Evolutionary conservation across 495 filamentous ascomycete genomes (phyloP), one percentile per base, ranked within the genome.

Genomic region (Aspergillus bridgeri): DNA sequence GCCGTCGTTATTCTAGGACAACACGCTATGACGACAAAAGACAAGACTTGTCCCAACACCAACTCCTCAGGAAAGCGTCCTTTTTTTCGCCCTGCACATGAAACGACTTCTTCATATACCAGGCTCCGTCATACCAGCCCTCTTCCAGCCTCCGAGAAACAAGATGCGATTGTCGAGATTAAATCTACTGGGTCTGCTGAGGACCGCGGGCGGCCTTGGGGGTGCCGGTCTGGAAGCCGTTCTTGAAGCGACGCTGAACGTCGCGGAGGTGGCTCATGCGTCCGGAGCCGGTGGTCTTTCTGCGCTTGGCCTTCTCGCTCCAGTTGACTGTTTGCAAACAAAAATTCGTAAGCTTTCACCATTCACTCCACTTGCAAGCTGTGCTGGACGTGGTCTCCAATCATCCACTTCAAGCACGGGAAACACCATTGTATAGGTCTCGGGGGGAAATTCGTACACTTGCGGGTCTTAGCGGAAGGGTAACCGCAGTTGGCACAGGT

Each of bases 231-330:
- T 89, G 92, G 87, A 98, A 98, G 63, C 91, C 92, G 81, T 98
- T 98, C 80, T 86, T 89, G 84, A 96, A 96, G 74, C 83, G 84
- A 71, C 93, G 87, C 67, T 93, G 81, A 70, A 98, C 85, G 65
- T 82, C 84, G 82, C 92, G 93, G 75, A 98, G 85, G 81, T 91
- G 88, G 59, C 90, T 82, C 88, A 92, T 91, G 68, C 94, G 86
- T 76, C 94, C 94, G 72, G 90, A 90, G 65, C 94, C 94, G 69
- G 90, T 94, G 69, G 92, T 96, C 93, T 96, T 98, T 89, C 94
- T 92, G 78, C 94, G 81, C 89, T 96, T 98, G 68, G 92, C 95
- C 86, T 98, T 98, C 86, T 96, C 91, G 79, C 89, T 84, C 94
- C 94, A 98, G 87, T 98, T 96, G 85, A 87, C 94, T 98, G 70